Evolutionary conservation across 2,329 filamentous ascomycete species (phyloP).

Genomic region (Penicillium sp.): DNA sequence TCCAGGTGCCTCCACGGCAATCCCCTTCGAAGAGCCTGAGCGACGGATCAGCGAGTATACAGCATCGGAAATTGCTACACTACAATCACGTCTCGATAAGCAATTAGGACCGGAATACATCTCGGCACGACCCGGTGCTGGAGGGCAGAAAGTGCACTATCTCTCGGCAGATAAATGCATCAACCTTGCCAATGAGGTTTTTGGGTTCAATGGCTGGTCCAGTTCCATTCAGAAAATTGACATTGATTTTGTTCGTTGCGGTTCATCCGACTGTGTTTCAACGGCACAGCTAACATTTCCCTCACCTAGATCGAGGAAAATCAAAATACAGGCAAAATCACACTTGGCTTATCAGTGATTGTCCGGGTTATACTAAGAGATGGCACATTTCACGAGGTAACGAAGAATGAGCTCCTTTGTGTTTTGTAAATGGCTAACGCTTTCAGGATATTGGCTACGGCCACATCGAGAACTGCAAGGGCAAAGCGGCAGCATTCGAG

Average conservation of each 20-base stretch:
- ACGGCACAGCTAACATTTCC: slow-evolving; percentile 1
- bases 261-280: background rate
- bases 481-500: slow-evolving; percentile 93
- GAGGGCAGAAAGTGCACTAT: slow-evolving; percentile 86
- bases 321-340: slow-evolving; percentile 73
- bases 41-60: slow-evolving; percentile 77
- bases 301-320: slow-evolving; percentile 70
- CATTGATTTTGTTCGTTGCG: slow-evolving; percentile 73
- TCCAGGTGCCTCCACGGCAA: slow-evolving; percentile 48
- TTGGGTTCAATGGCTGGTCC: slow-evolving; percentile 97
- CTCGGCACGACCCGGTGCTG: slow-evolving; percentile 78
- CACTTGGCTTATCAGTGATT: slow-evolving; percentile 83
- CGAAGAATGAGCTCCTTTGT: background rate
- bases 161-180: slow-evolving; percentile 96
- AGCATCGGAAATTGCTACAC: slow-evolving; percentile 82
- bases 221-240: slow-evolving; percentile 93
- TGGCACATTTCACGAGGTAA: slow-evolving; percentile 86
- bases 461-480: slow-evolving; percentile 92
- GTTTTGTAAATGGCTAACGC: background rate
- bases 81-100: slow-evolving; percentile 84
- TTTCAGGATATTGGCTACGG: slow-evolving; percentile 85
- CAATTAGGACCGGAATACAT: slow-evolving; percentile 96
- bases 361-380: slow-evolving; percentile 87
- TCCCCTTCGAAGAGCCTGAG: slow-evolving; percentile 77
- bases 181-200: slow-evolving; percentile 88